Percentiles rank a stretch among this genome's conserved stretches.
phyloP scores from a whole-genome alignment of 2,329 filamentous ascomycete species.

The Incumbomyces delicatus region DNA sequence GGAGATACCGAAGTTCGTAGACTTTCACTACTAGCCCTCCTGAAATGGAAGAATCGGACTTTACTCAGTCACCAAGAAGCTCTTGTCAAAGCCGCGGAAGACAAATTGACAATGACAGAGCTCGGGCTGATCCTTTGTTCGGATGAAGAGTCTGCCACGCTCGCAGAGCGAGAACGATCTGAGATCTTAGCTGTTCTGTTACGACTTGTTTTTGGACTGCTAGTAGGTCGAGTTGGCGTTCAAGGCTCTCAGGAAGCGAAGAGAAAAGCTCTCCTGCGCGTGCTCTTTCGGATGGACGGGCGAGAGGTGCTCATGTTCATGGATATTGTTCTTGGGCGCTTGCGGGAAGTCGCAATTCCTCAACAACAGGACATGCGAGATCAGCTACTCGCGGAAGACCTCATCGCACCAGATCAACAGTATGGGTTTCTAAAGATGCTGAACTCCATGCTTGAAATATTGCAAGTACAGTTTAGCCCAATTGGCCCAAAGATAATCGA shows the following conservation, averaged over 20 bases:
- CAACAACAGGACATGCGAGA: slow-evolving; percentile 40
- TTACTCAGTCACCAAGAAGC: slow-evolving; percentile 75
- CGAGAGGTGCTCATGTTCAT: slow-evolving; percentile 73
- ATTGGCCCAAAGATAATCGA: slow-evolving; percentile 63
- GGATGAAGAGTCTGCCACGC: slow-evolving; percentile 52
- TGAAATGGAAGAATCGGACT: slow-evolving; percentile 77
- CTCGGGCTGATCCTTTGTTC: slow-evolving; percentile 78
- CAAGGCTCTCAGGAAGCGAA: slow-evolving; percentile 73
- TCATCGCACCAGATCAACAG: slow-evolving; percentile 65
- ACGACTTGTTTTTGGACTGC: slow-evolving; percentile 76
- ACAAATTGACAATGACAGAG: slow-evolving; percentile 85
- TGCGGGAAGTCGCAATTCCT: slow-evolving; percentile 53
- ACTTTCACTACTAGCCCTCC: slow-evolving; percentile 68
- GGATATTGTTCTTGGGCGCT: slow-evolving; percentile 64
- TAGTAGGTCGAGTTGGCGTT: slow-evolving; percentile 70
- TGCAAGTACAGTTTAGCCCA: slow-evolving; percentile 61
- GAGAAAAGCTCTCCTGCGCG: slow-evolving; percentile 61
- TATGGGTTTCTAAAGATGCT: slow-evolving; percentile 84
- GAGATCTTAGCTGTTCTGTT: slow-evolving; percentile 78
- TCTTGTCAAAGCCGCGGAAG: slow-evolving; percentile 76
- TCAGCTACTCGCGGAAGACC: slow-evolving; percentile 46
- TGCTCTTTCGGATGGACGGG: slow-evolving; percentile 66
- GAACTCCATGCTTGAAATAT: slow-evolving; percentile 63
- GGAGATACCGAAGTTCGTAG: slow-evolving; percentile 87
- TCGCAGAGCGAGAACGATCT: slow-evolving; percentile 62